These are phyloP conservation scores for Penicillium frequentans DNA, from an alignment of 2,329 filamentous ascomycete genomes.

Conservation along the genomic window DNA sequence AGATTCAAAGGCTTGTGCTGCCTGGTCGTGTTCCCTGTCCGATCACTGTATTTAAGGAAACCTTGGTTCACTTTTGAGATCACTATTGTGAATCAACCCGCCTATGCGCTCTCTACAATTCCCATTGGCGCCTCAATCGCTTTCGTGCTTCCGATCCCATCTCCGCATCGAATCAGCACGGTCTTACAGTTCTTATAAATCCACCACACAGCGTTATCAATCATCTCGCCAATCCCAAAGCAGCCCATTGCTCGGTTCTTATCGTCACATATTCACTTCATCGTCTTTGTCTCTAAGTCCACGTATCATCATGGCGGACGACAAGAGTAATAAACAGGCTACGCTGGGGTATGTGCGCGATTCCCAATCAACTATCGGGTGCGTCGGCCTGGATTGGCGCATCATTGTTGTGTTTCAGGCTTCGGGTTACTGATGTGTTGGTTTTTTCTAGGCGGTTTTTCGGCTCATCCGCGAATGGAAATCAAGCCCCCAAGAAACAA, in stretches of 20 bases:
- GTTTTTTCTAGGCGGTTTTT: conserved; percentile 75
- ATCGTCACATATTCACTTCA: neutral
- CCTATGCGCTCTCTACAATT: conserved; percentile 19
- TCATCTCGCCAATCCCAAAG: neutral
- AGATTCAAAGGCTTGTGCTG: neutral
- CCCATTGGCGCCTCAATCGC: conserved; percentile 14
- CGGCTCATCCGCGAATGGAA: conserved; percentile 60
- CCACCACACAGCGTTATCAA: neutral
- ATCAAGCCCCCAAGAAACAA: conserved; percentile 64
- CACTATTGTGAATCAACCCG: neutral
- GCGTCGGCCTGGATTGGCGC: conserved; percentile 34
- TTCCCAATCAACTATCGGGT: conserved; percentile 73
- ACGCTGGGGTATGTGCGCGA: conserved; percentile 85
- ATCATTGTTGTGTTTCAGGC: neutral
- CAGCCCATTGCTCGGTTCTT: too few relatives aligned
- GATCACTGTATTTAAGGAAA: neutral
- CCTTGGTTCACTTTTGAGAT: too few relatives aligned
- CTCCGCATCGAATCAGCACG: neutral
- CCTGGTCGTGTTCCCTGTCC: neutral
- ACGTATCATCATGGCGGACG: conserved; percentile 26
- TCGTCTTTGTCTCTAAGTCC: neutral
- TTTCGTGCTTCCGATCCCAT: conserved; percentile 14
- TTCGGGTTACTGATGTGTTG: neutral
- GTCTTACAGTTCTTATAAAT: neutral
- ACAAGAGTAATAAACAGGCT: conserved; percentile 63